Evolutionary conservation across 2,329 filamentous ascomycete genomes (phyloP), one percentile per base, ranked within the genome.

Genomic region (Anthostomella pinea): DNA sequence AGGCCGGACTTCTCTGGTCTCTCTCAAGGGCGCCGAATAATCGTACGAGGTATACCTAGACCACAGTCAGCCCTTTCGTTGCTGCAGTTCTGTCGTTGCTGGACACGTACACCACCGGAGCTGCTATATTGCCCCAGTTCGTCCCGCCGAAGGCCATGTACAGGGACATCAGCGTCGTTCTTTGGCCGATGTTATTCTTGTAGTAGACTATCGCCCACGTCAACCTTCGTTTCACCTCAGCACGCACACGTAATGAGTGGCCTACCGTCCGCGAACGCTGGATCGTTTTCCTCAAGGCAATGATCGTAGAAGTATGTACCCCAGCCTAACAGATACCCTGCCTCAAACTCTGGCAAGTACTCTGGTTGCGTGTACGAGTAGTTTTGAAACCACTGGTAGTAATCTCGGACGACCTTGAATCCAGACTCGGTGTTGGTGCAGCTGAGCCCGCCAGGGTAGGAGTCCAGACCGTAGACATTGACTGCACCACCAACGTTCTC

Each of bases 371-470:
- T 22, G 17, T 21, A 33, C 4, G 30, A 33, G 14, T 33, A 33
- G 21, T 33, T 33, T 16, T 33, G 30, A 14, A 33, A 33, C 30
- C 30, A 33, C 19, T 33, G 30, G 20, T 33, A 33, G 30, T 33
- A 33, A 4, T 10, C 24, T 14, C 19, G 8, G 8, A 33, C 30
- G 11, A 33, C 10, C 7, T 6, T 22, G 30, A 33, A 33, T 3
- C 30, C 30, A 11, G 19, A 21, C 6, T 24, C 20, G 11, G 11
- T 4, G 14, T 33, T 17, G 3, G 30, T 33, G 19, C 30, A 33
- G 11, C 17, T 21, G 4, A 33, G n/a, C 4, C 30, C 30, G 7
- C 30, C 30, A 4, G 30, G 30, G 21, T 33, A 33, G 8, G 17
- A 21, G 20, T 33, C 30, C 3, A 33, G 20, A n/a, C 30, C 30